These are phyloP conservation scores for Boletus edulis DNA, from an alignment of 768 basidiomycete species.

Conservation along the genomic window DNA sequence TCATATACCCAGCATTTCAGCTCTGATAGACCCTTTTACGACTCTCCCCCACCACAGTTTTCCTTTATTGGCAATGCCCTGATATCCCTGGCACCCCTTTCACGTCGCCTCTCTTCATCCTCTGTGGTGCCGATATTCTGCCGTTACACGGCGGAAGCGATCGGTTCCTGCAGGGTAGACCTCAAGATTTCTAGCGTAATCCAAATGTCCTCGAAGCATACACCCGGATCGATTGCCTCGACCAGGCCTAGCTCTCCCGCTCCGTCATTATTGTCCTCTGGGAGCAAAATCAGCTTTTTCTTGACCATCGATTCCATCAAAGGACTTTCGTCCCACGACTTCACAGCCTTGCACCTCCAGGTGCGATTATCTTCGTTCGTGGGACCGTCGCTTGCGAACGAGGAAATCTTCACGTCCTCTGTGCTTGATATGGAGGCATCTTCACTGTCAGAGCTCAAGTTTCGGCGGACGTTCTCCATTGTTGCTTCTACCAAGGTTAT, in stretches of 20 bases:
- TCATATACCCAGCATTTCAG: slow-evolving; percentile 94
- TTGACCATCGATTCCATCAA: slow-evolving; percentile 84
- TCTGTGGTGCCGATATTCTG: slow-evolving; percentile 89
- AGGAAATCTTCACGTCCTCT: slow-evolving; percentile 80
- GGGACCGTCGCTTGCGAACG: slow-evolving; percentile 62
- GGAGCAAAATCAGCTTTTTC: slow-evolving; percentile 82
- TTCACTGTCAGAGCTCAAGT: slow-evolving; percentile 75
- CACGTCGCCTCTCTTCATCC: slow-evolving; percentile 68
- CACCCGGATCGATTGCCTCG: slow-evolving; percentile 58
- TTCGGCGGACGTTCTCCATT: slow-evolving; percentile 80
- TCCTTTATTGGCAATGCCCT: slow-evolving; percentile 91
- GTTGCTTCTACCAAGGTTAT: slow-evolving; percentile 72
- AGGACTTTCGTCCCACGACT: slow-evolving; percentile 88
- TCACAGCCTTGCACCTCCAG: slow-evolving; percentile 82
- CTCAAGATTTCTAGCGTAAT: slow-evolving; percentile 77
- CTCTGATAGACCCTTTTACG: slow-evolving; percentile 90
- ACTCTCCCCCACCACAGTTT: slow-evolving; percentile 81
- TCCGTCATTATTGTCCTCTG: slow-evolving; percentile 62
- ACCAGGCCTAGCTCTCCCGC: slow-evolving; percentile 77
- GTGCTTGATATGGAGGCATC: slow-evolving; percentile 70
- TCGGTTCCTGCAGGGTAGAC: slow-evolving; percentile 89
- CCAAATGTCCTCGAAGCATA: slow-evolving; percentile 52
- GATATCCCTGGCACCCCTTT: slow-evolving; percentile 78
- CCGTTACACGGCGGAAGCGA: slow-evolving; percentile 91
- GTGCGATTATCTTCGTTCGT: slow-evolving; percentile 85